Evolutionary conservation across 441 rosid genomes (phyloP), one percentile per base, ranked within the genome.

Genomic region (Raphanus hybrid): DNA sequence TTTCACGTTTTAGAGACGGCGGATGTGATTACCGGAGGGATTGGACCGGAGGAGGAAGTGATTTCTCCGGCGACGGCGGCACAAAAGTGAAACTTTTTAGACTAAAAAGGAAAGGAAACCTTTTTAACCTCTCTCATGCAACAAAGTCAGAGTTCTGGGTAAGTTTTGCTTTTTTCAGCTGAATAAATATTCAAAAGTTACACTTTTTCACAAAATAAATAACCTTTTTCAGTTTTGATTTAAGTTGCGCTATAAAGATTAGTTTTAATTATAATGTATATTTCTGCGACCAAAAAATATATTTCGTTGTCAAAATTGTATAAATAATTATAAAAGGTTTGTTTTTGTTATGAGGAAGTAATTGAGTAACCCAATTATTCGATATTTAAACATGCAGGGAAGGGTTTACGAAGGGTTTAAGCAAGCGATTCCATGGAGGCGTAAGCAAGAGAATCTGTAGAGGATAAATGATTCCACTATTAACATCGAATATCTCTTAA

Each of bases 381-480:
- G 61, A 63, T 27, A 54, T 61, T 37, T 35, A 64, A 70, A 37
- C 37, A 0, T 72, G 84, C 86, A 92, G 97, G 82, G 83, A 62
- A 85, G 75, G 83, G 85, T 92, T 59, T 86, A 81, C 76, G 84
- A 52, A 73, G 71, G 87, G 81, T 74, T 89, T 15, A 88, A 85
- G 82, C 89, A 85, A 82, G 89, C 74, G 86, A 85, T 86, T 74
- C 90, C 91, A 52, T 85, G 94, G 97, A 85, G 80, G 71, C 74
- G 70, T 81, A 81, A 8, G 71, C 81, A 75, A 79, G 85, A 73
- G 74, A 73, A 72, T 61, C 18, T 37, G 41, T 32, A 37, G 60
- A 60, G 35, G 37, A 78, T 60, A 68, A 66, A 5, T 67, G 67
- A 76, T 52, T 78, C 77, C 37, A 37, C 57, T 73, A 84, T 75